Evolutionary conservation across 306 rosid species (phyloP), one percentile per base, ranked within the genome.

Genomic region (Gastrolobium villosum): DNA sequence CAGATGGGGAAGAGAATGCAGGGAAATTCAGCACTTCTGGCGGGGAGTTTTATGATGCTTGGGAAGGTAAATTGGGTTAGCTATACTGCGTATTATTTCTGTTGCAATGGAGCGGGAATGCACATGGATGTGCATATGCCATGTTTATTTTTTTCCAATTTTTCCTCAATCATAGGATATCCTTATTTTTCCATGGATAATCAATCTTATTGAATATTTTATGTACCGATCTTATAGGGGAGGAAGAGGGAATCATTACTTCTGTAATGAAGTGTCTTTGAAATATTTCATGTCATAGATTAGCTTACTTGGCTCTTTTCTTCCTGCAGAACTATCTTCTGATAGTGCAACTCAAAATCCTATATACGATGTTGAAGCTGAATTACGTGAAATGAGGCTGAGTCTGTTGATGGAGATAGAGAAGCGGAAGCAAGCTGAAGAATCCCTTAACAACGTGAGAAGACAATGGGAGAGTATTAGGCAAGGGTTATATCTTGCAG

Each of bases 341-440:
- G 93, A 84, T 15, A 28, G 97, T 31, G 88, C 87, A 66, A 54
- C 74, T 72, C 96, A 76, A 57, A 79, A 77, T 72, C 82, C 83
- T 73, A 40, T 48, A 37, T 13, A 59, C 8, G 79, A 88, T 64
- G 49, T 56, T 80, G 96, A 96, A 81, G 74, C 82, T 79, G 94
- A 96, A 65, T 85, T 90, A 75, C 79, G 89, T 77, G 94, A 89
- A 89, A 86, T 93, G 80, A 93, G 86, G 75, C 48, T 90, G 88
- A 83, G 85, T 65, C 79, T 93, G 13, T 74, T 89, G 87, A 77
- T 86, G 93, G 99, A 96, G 77, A 87, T 90, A 45, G 98, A 93
- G 79, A 91, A 89, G 77, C 93, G 96, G 64, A 91, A 93, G 87
- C 97, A 87, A 90, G 90, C 86, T 3, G 99, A 96, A 85, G 97